These are phyloP conservation scores for Aspergillus alliaceus DNA, from an alignment of 2,329 filamentous ascomycete species.

Conservation along the genomic window DNA sequence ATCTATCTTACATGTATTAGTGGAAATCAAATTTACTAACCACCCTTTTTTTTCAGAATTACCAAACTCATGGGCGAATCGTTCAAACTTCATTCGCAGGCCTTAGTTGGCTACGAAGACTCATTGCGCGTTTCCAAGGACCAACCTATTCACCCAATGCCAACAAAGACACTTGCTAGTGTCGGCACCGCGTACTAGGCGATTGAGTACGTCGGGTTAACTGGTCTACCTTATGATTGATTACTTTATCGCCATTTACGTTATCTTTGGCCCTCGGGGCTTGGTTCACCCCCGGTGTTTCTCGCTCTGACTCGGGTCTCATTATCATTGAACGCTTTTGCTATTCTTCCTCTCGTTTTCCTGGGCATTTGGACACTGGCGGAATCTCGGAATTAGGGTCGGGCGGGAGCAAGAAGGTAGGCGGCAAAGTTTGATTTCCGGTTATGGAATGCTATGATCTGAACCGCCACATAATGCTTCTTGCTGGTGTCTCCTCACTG, in stretches of 20 bases:
- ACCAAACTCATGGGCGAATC: conserved; percentile 93
- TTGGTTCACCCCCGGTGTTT: not conserved
- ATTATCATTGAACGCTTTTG: conserved; percentile 23
- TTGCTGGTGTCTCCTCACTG: conserved; percentile 33
- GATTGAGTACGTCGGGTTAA: conserved; percentile 1
- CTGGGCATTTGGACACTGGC: conserved; percentile 36
- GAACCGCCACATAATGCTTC: conserved; percentile 31
- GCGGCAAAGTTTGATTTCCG: conserved; percentile 36
- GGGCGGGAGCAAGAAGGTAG: conserved; percentile 37
- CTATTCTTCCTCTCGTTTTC: conserved; percentile 35
- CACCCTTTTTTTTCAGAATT: conserved; percentile 38
- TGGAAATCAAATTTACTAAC: conserved; percentile 44
- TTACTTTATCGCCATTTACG: conserved; percentile 16
- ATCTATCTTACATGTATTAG: conserved; percentile 14
- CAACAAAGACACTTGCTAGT: conserved; percentile 44
- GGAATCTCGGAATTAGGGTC: conserved; percentile 33
- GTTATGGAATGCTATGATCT: conserved; percentile 30
- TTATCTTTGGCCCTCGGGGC: not conserved
- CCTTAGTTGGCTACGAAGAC: conserved; percentile 91
- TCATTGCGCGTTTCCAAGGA: conserved; percentile 41
- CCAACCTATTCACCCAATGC: conserved; percentile 43
- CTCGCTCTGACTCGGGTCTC: not conserved
- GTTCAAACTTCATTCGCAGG: conserved; percentile 94
- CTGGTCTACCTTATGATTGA: conserved; percentile 8
- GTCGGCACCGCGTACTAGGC: conserved; percentile 44